phyloP scores from a whole-genome alignment of 805 yeast genomes.

The Lachancea waltii region DNA sequence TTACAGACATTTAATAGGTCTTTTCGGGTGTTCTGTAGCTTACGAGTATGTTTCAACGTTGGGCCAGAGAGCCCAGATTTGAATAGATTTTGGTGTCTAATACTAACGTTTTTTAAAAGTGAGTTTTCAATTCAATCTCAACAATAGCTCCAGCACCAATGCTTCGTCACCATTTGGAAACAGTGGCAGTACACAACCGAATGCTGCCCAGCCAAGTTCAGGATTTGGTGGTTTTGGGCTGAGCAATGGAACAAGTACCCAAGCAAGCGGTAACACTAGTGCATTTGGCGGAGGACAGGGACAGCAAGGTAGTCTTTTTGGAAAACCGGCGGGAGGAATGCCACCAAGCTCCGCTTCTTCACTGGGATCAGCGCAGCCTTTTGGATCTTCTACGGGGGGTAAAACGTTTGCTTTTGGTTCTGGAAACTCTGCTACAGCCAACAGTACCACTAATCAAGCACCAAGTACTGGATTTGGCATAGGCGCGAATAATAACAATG shows the following conservation, averaged over 20 bases:
- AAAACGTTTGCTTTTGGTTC: constrained; percentile 1
- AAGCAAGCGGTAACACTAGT: not conserved
- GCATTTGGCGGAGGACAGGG: not conserved
- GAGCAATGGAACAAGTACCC: not conserved
- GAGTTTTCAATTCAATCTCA: constrained; percentile 8
- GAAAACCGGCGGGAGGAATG: constrained; percentile 2
- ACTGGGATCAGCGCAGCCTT: not conserved
- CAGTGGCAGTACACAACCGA: constrained; percentile 1
- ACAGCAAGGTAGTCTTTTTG: constrained; percentile 2
- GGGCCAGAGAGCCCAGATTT: too few relatives aligned
- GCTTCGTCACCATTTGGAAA: constrained; percentile 5
- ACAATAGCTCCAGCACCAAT: constrained; percentile 3
- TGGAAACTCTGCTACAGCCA: not conserved
- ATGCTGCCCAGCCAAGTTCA: not conserved
- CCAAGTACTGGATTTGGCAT: not conserved
- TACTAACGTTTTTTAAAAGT: constrained; percentile 2
- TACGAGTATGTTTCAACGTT: not conserved
- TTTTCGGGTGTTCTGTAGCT: not conserved
- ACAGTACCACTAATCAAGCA: not conserved
- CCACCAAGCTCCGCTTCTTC: not conserved
- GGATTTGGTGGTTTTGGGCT: constrained; percentile 6
- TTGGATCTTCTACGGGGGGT: constrained; percentile 2
- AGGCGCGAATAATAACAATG: not conserved
- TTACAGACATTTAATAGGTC: not conserved
- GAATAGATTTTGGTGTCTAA: not conserved